Percentiles rank a stretch among this genome's conserved stretches.
These are phyloP conservation scores for Aspergillus sparsus DNA, from an alignment of 495 filamentous ascomycete genomes.

Conservation along the genomic window DNA sequence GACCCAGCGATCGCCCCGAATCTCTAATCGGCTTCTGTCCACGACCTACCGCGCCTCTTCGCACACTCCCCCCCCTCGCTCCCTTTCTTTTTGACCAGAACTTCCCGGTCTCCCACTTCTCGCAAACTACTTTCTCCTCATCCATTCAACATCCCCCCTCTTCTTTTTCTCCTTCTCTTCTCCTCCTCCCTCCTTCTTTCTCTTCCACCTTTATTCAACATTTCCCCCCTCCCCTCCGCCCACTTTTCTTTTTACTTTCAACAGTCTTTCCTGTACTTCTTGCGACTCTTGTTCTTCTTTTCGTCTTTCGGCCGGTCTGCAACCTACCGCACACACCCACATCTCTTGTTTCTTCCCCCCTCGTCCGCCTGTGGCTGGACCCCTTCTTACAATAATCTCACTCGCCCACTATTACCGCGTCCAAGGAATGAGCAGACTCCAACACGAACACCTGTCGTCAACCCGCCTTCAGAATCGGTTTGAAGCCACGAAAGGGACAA, in stretches of 20 bases:
- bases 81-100: constrained; percentile 26
- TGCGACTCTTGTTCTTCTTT: constrained; percentile 40
- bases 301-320: constrained; percentile 19
- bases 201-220: constrained; percentile 34
- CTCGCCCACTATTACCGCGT: constrained; percentile 36
- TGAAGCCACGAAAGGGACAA: constrained; percentile 55
- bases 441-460: constrained; percentile 48
- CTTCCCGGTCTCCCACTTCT: constrained; percentile 35
- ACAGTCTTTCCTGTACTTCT: constrained; percentile 26
- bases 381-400: constrained; percentile 43
- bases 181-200: constrained; percentile 24
- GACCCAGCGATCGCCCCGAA: constrained; percentile 31
- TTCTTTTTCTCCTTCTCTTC: constrained; percentile 28
- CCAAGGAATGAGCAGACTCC: constrained; percentile 55
- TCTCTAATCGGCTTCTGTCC: constrained; percentile 25
- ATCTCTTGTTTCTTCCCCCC: constrained; percentile 26
- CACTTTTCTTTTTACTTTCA: constrained; percentile 32
- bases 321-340: constrained; percentile 1
- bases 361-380: constrained; percentile 55
- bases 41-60: constrained; percentile 25
- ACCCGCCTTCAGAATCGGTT: constrained; percentile 53
- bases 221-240: constrained; percentile 39
- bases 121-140: constrained; percentile 28
- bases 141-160: constrained; percentile 32
- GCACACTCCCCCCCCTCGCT: constrained; percentile 25